phyloP scores from a whole-genome alignment of 164 flowering plant species.

The Santalum album region DNA sequence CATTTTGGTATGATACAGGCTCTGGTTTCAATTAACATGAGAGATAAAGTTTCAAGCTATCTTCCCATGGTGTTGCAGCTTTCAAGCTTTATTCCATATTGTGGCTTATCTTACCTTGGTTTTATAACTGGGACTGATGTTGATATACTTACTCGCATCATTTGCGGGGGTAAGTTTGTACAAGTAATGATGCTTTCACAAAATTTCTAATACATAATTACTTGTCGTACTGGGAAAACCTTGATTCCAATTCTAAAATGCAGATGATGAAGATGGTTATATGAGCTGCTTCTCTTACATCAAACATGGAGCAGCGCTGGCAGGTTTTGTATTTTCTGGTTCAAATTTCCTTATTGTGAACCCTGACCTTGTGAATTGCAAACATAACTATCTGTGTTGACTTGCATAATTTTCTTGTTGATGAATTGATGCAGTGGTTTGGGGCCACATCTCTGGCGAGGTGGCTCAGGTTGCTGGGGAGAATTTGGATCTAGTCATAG shows the following conservation, averaged over 20 bases:
- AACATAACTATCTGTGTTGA: neutral
- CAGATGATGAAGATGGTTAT: constrained; percentile 50
- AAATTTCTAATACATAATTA: too few relatives aligned
- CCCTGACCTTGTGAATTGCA: neutral
- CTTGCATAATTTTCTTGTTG: neutral
- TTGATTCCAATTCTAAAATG: neutral
- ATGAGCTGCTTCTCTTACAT: constrained; percentile 41
- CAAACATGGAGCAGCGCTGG: constrained; percentile 66
- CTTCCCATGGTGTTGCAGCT: constrained; percentile 31
- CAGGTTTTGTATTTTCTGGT: constrained; percentile 36
- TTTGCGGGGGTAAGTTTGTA: constrained; percentile 38
- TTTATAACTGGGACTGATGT: constrained; percentile 53
- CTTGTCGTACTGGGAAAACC: neutral
- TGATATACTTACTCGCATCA: constrained; percentile 21
- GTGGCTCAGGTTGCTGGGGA: constrained; percentile 46
- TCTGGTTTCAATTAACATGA: constrained; percentile 33
- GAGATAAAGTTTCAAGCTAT: constrained; percentile 21
- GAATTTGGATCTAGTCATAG: constrained; percentile 34
- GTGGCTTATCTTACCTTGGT: constrained; percentile 63
- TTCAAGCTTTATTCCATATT: constrained; percentile 41
- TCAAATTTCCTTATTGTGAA: neutral
- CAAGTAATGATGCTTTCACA: neutral
- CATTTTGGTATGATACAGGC: too few relatives aligned
- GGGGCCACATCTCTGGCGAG: constrained; percentile 58
- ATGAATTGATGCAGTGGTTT: constrained; percentile 45